phyloP scores from a whole-genome alignment of 768 basidiomycete species.

The Collybia mongolica region DNA sequence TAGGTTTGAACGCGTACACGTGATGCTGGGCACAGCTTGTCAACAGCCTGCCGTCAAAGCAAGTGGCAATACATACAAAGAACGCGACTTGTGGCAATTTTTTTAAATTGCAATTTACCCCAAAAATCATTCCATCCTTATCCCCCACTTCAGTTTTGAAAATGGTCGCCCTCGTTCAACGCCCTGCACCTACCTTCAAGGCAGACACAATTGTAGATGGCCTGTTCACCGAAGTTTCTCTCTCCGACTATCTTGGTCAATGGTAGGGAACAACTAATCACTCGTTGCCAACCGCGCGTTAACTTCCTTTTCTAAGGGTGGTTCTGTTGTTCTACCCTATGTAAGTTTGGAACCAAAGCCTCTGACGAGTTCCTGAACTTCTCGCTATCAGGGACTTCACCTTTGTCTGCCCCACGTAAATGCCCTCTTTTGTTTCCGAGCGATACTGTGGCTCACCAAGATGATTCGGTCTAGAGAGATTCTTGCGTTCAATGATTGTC shows the following conservation, averaged over 20 bases:
- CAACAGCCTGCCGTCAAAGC: neutral
- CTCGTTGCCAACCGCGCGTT: neutral
- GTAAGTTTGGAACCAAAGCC: conserved; percentile 39
- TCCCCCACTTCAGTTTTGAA: neutral
- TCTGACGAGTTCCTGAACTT: neutral
- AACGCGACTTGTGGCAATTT: conserved; percentile 17
- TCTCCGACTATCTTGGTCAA: conserved; percentile 74
- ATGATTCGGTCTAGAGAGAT: conserved; percentile 54
- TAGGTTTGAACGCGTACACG: neutral
- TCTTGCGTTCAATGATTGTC: conserved; percentile 89
- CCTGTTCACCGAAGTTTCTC: conserved; percentile 73
- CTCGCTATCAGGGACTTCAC: conserved; percentile 67
- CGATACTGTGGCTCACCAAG: no score
- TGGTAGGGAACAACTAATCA: conserved; percentile 50
- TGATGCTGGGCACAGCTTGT: conserved; percentile 1
- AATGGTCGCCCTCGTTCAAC: conserved; percentile 73
- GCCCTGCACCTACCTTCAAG: conserved; percentile 80
- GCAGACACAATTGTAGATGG: conserved; percentile 76
- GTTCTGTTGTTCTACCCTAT: conserved; percentile 93
- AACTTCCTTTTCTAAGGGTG: conserved; percentile 53
- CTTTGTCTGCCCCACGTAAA: conserved; percentile 85
- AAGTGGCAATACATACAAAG: conserved; percentile 14
- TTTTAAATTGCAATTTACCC: conserved; percentile 1
- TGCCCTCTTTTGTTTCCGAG: neutral
- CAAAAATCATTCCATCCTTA: conserved; percentile 5